Conservation (phyloP, 2,329 filamentous ascomycete genomes). For the Teratosphaeria zuluensis region DNA sequence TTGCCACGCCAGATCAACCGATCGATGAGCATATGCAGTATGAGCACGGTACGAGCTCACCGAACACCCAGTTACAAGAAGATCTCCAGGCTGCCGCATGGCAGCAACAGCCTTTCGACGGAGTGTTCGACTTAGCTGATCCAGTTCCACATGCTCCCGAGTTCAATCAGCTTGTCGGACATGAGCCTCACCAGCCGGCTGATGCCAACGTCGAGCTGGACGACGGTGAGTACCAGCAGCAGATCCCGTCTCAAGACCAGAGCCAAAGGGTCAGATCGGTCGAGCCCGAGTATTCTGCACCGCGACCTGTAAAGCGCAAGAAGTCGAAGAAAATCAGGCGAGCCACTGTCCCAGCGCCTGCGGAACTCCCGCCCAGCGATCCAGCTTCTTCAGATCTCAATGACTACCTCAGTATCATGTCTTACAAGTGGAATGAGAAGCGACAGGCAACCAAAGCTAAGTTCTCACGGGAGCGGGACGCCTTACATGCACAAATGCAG, state of each 20-base stretch:
- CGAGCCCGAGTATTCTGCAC: neutral
- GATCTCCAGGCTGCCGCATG: neutral
- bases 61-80: neutral
- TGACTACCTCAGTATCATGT: conserved; percentile 1
- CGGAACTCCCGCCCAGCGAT: neutral
- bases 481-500: conserved; percentile 1
- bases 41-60: neutral
- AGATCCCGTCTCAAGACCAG: neutral
- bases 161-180: neutral
- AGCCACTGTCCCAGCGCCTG: neutral
- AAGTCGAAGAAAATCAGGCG: neutral
- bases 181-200: neutral
- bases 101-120: neutral
- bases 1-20: neutral
- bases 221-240: neutral
- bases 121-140: neutral
- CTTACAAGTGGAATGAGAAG: conserved; percentile 2
- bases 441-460: neutral
- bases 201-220: neutral
- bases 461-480: neutral
- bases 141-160: neutral
- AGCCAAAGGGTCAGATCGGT: neutral
- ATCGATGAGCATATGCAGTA: neutral
- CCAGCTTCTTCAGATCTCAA: conserved; percentile 1
- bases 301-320: conserved; percentile 1